Conservation (phyloP, 768 basidiomycete genomes). For the Lentinula edodes region DNA sequence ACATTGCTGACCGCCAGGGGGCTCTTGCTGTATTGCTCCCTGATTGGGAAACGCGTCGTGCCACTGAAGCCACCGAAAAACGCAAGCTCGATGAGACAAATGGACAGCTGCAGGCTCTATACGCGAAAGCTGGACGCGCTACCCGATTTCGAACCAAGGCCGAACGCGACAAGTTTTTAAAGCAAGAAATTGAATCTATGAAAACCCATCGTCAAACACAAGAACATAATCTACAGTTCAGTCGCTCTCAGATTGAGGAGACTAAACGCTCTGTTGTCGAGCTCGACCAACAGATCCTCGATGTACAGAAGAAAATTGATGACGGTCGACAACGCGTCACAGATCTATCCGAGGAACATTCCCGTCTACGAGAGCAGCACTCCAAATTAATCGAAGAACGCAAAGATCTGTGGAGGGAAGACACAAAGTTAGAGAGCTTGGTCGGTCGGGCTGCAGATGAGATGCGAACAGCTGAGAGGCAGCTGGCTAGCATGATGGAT, state of each 20-base stretch:
- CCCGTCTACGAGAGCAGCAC: conserved; percentile 59
- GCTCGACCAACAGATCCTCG: conserved; percentile 53
- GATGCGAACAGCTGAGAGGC: conserved; percentile 73
- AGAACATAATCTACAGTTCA: conserved; percentile 45
- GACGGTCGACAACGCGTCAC: conserved; percentile 55
- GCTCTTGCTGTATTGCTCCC: conserved; percentile 63
- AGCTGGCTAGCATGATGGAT: conserved; percentile 90
- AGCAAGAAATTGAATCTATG: conserved; percentile 72
- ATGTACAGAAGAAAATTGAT: conserved; percentile 54
- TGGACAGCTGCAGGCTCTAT: conserved; percentile 67
- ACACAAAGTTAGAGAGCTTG: conserved; percentile 78
- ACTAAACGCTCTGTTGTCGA: conserved; percentile 45
- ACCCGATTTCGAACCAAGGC: conserved; percentile 78
- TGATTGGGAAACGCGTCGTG: conserved; percentile 58
- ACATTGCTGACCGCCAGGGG: conserved; percentile 57
- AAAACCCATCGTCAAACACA: conserved; percentile 56
- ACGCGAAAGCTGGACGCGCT: conserved; percentile 86
- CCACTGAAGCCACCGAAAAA: conserved; percentile 47
- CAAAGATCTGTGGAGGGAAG: conserved; percentile 94
- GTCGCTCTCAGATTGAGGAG: conserved; percentile 44
- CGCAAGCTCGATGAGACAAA: conserved; percentile 70
- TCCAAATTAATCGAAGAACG: conserved; percentile 69
- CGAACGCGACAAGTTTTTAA: conserved; percentile 80
- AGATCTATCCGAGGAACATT: conserved; percentile 57
- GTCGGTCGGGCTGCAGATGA: conserved; percentile 77